Evolutionary conservation across 164 flowering plant genomes (phyloP), one percentile per base, ranked within the genome.

Genomic region (Hamamelis virginiana): DNA sequence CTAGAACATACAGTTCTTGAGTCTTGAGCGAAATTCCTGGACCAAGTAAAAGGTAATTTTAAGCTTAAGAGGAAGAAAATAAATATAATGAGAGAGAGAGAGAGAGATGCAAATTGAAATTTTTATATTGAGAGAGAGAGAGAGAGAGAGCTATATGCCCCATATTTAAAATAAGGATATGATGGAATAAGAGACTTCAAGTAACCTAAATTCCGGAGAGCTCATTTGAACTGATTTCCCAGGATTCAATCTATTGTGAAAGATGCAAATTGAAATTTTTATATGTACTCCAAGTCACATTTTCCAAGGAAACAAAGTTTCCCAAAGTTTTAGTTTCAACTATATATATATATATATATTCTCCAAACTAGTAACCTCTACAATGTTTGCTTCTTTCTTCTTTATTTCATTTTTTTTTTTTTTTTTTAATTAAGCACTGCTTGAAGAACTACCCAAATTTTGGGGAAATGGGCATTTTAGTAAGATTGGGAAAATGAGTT

Each of bases 11-110:
- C 16, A 85, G 81, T 67, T 87, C 91, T 69, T 87, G 91, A 62
- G 91, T 87, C 74, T 84, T 87, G 19, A 84, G 79, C 1, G 91
- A 87, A 71, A 87, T 79, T 63, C 91, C 91, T 87, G 85, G 13
- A 48, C 44, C 69, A 66, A 70, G 51, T 18, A 46, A 69, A n/a
- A 33, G 10, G 16, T 21, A 60, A 45, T 6, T 26, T 27, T 10
- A 50, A 26, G 23, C 1, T 22, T 53, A 11, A 50, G 18, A 27
- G 26, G 26, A 27, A 23, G 45, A 65, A 50, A 33, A 33, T 9
- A 38, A 38, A 19, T 53, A 19, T 11, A 25, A 25, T 21, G 12
- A n/a, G 18, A 25, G 3, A 57, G 60, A 5, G 38, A 4, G 5
- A 4, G 14, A 4, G 25, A 0, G 38, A 11, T 14, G 53, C 53